Evolutionary conservation across 208 protist species (phyloP), one percentile per base, ranked within the genome.

Genomic region (Crithidia bombi): DNA sequence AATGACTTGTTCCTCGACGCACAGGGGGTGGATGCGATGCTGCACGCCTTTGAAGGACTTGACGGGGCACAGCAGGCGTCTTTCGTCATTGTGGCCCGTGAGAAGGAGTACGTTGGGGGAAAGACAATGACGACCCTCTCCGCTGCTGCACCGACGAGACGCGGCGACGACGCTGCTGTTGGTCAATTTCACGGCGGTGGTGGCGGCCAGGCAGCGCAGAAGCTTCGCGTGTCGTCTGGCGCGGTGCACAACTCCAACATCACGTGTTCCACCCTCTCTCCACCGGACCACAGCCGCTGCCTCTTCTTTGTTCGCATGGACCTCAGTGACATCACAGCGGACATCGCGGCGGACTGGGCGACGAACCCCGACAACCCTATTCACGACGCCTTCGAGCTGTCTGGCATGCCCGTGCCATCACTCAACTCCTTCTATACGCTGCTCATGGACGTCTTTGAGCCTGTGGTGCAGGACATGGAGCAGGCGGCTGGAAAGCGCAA

Each of bases 171-270:
- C 15, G 33, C 30, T 28, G 55, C 62, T 0, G 30, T 30, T n/a
- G 65, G 51, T 38, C 56, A 28, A 17, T 32, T 58, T 41, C 43
- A 21, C 63, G 52, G 43, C 19, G 43, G 55, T 26, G 21, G 41
- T 2, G 49, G 30, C 0, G n/a, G n/a, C n/a, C n/a, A n/a, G n/a
- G 41, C 38, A 4, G 55, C 62, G 19, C 85, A 81, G 68, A 85
- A 82, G 67, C 75, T 96, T 21, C 77, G 80, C 11, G 83, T 88
- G 21, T 83, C 81, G 32, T 84, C 68, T 19, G 79, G 78, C 12
- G 75, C 86, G 15, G 79, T 96, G 79, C 65, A 78, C 69, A 96
- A 92, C 73, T 67, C 74, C 57, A 96, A 96, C 67, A 91, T 96
- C 55, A 93, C 91, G 21, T 87, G 86, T 52, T 96, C 91, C 15